Conservation (phyloP, 2,329 filamentous ascomycete species). For the Lomentospora prolificans region DNA sequence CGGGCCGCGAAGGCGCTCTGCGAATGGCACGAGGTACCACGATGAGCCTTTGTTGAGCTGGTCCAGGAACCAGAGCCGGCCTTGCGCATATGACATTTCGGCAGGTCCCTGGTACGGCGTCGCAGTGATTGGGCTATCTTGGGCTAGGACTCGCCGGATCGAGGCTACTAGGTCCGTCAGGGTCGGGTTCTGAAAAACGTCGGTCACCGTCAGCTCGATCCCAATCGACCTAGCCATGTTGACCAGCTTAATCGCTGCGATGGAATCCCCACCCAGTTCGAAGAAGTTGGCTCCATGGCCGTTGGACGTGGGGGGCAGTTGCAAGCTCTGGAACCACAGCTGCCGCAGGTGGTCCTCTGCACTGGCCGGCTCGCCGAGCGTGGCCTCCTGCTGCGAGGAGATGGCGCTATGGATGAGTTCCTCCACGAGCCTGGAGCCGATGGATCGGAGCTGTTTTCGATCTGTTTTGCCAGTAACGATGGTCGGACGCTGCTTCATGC, state of each 20-base stretch:
- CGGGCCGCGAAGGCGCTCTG: conserved; percentile 10
- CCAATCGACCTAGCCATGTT: conserved; percentile 9
- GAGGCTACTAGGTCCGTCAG: neutral
- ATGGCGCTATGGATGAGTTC: neutral
- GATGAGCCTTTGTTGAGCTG: conserved; percentile 12
- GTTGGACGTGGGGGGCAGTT: conserved; percentile 10
- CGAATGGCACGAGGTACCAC: conserved; percentile 14
- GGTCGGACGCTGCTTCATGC: neutral
- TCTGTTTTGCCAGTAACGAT: neutral
- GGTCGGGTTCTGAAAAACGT: conserved; percentile 1
- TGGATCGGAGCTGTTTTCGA: neutral
- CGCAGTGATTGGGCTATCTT: neutral
- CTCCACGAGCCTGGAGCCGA: neutral
- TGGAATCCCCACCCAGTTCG: conserved; percentile 37
- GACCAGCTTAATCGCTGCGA: conserved; percentile 31
- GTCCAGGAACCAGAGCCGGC: conserved; percentile 16
- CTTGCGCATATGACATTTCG: conserved; percentile 15
- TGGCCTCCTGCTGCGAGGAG: neutral
- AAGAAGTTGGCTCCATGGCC: conserved; percentile 34
- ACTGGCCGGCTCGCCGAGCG: neutral
- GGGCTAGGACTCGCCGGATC: neutral
- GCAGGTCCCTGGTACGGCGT: conserved; percentile 9
- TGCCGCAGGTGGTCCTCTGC: neutral
- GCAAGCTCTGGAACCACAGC: neutral
- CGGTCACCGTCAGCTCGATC: neutral